These are phyloP conservation scores for Fusarium mangiferae DNA, from an alignment of 2,329 filamentous ascomycete species.

Conservation along the genomic window DNA sequence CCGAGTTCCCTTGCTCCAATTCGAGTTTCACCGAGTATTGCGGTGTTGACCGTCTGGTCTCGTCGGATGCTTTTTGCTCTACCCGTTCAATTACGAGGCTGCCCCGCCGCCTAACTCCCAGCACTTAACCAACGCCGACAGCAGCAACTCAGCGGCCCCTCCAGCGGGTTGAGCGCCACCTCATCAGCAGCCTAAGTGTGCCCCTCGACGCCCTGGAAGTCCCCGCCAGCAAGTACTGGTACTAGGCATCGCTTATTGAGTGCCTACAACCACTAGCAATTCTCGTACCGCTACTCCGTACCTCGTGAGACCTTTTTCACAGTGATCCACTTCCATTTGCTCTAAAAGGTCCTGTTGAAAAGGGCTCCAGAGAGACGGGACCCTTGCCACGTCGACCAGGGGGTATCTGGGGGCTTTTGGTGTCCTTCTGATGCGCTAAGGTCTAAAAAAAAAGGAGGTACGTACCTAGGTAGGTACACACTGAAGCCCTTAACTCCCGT, in stretches of 20 bases:
- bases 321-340: conserved; percentile 14
- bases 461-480: conserved; percentile 6
- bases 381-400: conserved; percentile 37
- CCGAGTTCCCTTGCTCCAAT: conserved; percentile 6
- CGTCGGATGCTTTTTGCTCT: conserved; percentile 7
- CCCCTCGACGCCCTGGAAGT: conserved; percentile 13
- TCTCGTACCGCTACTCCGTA: conserved; percentile 33
- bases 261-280: neutral
- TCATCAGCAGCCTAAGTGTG: conserved; percentile 24
- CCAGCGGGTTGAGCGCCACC: conserved; percentile 35
- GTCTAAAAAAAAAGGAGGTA: conserved; percentile 20
- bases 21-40: conserved; percentile 27
- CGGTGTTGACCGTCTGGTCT: conserved; percentile 13
- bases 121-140: conserved; percentile 15
- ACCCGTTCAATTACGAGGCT: conserved; percentile 33
- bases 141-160: conserved; percentile 27
- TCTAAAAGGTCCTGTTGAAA: conserved; percentile 21
- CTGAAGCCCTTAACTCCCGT: conserved; percentile 15
- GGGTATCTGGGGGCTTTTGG: conserved; percentile 22
- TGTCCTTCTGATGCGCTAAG: conserved; percentile 22
- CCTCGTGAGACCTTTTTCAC: conserved; percentile 15
- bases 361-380: conserved; percentile 30
- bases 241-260: conserved; percentile 5
- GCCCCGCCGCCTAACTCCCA: conserved; percentile 30
- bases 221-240: conserved; percentile 23